These are phyloP conservation scores for Paspalum vaginatum DNA, from an alignment of 176 grass and related monocot species.

Conservation along the genomic window DNA sequence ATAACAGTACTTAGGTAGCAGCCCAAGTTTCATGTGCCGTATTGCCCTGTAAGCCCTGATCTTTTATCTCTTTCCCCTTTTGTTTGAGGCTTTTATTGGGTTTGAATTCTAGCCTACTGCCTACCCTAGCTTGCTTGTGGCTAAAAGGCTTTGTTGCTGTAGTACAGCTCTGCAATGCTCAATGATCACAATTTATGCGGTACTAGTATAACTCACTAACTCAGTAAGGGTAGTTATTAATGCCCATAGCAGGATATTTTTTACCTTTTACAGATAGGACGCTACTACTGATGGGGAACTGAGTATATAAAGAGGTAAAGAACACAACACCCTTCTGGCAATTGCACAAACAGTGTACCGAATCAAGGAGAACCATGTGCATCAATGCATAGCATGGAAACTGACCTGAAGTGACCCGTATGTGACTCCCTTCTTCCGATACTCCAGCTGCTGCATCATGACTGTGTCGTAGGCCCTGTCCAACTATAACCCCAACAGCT, in stretches of 20 bases:
- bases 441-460: slow-evolving; percentile 94
- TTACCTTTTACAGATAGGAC: slow-evolving; percentile 11
- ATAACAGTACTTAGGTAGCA: neutral
- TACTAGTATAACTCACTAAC: neutral
- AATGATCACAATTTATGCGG: neutral
- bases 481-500: slow-evolving; percentile 53
- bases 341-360: neutral
- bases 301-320: neutral
- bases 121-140: no score
- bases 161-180: neutral
- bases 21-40: neutral
- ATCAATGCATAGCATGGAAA: neutral
- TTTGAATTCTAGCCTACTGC: no score
- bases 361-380: slow-evolving; percentile 1
- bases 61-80: no score
- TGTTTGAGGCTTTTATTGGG: no score
- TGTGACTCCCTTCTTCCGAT: slow-evolving; percentile 81
- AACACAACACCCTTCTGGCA: neutral
- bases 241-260: neutral
- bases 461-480: slow-evolving; percentile 91
- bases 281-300: neutral
- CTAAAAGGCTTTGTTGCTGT: no score
- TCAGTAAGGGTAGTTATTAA: neutral
- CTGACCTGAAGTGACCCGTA: slow-evolving; percentile 85
- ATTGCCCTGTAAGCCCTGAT: no score